Base-by-base conservation (phyloP, 2,329 filamentous ascomycete species). In the Beauveria bassiana region DNA sequence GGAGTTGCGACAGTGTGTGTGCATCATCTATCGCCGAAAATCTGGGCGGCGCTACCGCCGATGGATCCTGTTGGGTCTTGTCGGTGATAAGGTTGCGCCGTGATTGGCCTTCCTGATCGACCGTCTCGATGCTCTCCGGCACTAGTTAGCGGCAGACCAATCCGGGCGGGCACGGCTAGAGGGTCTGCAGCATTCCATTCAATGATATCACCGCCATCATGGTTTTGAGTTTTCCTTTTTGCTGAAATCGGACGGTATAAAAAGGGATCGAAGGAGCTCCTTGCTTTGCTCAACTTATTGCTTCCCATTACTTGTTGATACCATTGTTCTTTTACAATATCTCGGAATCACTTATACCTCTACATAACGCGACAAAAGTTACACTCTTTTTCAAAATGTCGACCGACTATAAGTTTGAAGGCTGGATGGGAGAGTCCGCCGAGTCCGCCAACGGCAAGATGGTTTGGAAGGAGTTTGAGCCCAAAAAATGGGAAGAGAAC, bases 401-500 rank as follows among this genome's bases (percentile, higher is more conserved):
- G 5, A 70, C 70, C 46, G 72, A 76, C 62, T 75, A 77, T 69
- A 79, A 77, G 69, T 82, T 82, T 65, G 71, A 81, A 67, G 80
- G 80, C 47, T 82, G 80, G 80, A 65, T 81, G n/a, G 79, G 79
- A 66, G 70, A 74, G 56, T 70, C 72, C 61, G 66, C 73, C 14
- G 71, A 73, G 2, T 69, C 77, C 22, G 73, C 69, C 63, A 69
- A 82, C 5, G 81, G 80, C 59, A 81, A 83, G 59, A 82, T 84
- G 81, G 69, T 75, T 38, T 83, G 81, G 81, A 74, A 74, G 46
- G 73, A 81, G 61, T 87, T 81, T 61, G 77, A 85, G 71, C 85
- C 85, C 43, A 88, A 88, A 76, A 72, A 75, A n/a, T 88, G 84
- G 81, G 81, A 85, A 50, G 86, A 88, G 69, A 81, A 78, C 28